Evolutionary conservation across 2,329 filamentous ascomycete genomes (phyloP), one percentile per base, ranked within the genome.

Genomic region (Penicillium sp.): DNA sequence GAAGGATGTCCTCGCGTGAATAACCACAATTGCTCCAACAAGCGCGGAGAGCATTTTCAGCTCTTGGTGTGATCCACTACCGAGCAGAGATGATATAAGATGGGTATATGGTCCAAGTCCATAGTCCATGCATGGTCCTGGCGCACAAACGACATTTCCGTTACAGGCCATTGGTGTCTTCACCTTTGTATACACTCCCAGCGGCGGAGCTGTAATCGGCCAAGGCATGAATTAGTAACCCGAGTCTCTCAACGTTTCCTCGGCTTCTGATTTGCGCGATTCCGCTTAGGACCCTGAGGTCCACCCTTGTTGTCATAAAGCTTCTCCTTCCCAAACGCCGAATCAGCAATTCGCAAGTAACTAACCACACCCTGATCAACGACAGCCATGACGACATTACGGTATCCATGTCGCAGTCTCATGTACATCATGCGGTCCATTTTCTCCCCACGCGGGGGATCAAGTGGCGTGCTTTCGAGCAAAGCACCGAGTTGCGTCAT

Each of bases 331-430:
- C 82, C 87, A 75, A 97, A 97, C 0, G 87, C 87, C 11, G 86
- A 87, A 77, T 97, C 92, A 1, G 84, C 86, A 57, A 97, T 82
- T 25, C 90, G 81, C 68, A 97, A 80, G 71, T 93, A 97, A 72
- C 93, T 97, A 45, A 92, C 88, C 23, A 97, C 82, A 0, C 94
- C 94, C 61, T 91, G 84, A 71, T 97, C 94, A 34, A 97, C 92
- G 2, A 97, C 84, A 0, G 92, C 94, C 25, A 99, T 72, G 34
- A 97, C 80, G 33, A 94, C 89, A 73, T 91, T 94, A 62, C 91
- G 84, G 72, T 88, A 87, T 2, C 92, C 94, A 68, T 96, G 87
- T 74, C 92, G 93, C 61, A 97, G 77, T 58, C 90, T 86, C 68
- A 87, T 84, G 70, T 95, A 94, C 62, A 92, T 75, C 61, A 82